These are phyloP conservation scores for Aspergillus sparsus DNA, from an alignment of 495 filamentous ascomycete genomes.

Conservation along the genomic window DNA sequence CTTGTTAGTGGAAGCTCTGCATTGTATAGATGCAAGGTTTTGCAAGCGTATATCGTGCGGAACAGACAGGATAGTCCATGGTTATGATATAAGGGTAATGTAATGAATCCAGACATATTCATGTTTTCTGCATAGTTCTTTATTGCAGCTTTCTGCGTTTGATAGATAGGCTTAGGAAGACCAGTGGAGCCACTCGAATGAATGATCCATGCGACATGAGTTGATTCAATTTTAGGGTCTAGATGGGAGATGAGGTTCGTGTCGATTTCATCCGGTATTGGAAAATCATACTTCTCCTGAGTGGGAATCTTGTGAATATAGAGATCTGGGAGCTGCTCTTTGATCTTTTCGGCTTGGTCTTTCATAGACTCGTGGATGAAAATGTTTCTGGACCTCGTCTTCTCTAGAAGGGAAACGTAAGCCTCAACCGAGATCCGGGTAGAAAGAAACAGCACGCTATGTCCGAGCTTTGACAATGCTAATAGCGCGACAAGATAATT, in stretches of 20 bases:
- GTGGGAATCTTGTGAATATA: conserved; percentile 22
- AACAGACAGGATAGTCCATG: conserved; percentile 47
- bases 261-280: conserved; percentile 20
- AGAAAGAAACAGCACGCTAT: conserved; percentile 45
- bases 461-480: conserved; percentile 42
- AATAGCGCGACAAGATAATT: conserved; percentile 45
- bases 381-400: conserved; percentile 37
- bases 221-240: conserved; percentile 24
- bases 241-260: conserved; percentile 25
- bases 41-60: conserved; percentile 50
- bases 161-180: conserved; percentile 56
- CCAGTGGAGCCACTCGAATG: conserved; percentile 63
- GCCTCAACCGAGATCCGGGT: conserved; percentile 45
- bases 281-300: conserved; percentile 23
- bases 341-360: conserved; percentile 28
- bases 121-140: conserved; percentile 38
- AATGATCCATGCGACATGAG: conserved; percentile 50
- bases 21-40: conserved; percentile 49
- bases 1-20: conserved; percentile 55
- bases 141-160: conserved; percentile 36
- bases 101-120: conserved; percentile 45
- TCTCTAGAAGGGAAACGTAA: conserved; percentile 39
- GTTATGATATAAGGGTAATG: conserved; percentile 56
- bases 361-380: conserved; percentile 30
- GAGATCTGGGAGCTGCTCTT: conserved; percentile 21